These are phyloP conservation scores for Populus tremula DNA, from an alignment of 345 rosid species.

Conservation along the genomic window DNA sequence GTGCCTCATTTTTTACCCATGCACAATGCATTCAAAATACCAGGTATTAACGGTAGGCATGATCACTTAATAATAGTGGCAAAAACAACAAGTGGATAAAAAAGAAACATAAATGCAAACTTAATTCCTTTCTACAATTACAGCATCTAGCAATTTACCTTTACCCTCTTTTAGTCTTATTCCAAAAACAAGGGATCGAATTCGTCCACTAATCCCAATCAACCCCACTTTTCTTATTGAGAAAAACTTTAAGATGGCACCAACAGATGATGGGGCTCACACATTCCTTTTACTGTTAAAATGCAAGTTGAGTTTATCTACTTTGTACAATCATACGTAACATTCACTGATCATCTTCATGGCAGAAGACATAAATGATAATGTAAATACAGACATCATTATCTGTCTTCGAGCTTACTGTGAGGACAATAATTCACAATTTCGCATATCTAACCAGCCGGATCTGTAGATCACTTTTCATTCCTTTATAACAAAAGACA, in stretches of 20 bases:
- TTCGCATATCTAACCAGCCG: neutral
- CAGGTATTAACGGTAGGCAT: neutral
- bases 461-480: neutral
- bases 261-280: neutral
- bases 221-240: neutral
- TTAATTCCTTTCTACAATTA: neutral
- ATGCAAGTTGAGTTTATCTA: neutral
- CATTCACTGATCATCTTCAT: neutral
- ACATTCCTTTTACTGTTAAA: neutral
- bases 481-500: constrained; percentile 5
- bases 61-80: neutral
- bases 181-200: neutral
- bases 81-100: neutral
- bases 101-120: neutral
- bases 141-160: neutral
- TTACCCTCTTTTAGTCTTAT: neutral
- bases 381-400: neutral
- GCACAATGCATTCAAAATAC: neutral
- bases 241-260: neutral
- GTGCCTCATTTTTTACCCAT: neutral
- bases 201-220: neutral
- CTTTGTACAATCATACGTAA: neutral
- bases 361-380: neutral
- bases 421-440: constrained; percentile 1
- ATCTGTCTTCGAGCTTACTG: neutral